Evolutionary conservation across 345 rosid genomes (phyloP), one percentile per base, ranked within the genome.

Genomic region (Kernera saxatilis): DNA sequence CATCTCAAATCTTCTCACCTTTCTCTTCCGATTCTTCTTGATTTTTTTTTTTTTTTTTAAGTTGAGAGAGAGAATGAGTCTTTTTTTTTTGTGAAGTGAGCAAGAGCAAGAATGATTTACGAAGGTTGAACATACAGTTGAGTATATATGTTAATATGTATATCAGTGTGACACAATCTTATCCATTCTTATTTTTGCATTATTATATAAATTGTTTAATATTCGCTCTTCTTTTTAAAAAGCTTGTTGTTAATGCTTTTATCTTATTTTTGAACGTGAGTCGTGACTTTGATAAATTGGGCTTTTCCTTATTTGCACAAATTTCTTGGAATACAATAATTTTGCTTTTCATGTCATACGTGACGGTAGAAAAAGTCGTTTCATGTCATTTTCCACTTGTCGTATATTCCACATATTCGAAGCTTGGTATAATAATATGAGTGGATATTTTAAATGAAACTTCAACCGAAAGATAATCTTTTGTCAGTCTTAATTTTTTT

Each of bases 311-410:
- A 21, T 56, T 12, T 12, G 4, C 13, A 13, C 0, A 32, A n/a
- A 15, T 48, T 49, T 61, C 51, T 10, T 19, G 14, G 54, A 51
- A 29, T 27, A 48, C 8, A 45, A 11, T 7, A 25, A 25, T 17
- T 37, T 55, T 64, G 26, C 41, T 26, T 60, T 14, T 39, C 26
- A 40, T 36, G 23, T 44, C 64, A 64, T 67, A 58, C 17, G 43
- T 26, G 64, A 52, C 67, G 23, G 62, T 74, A 6, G 46, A 74
- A 69, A 75, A 69, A 61, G 70, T 69, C 74, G 70, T 32, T 69
- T 45, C 62, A 15, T 68, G 78, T 75, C 78, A 68, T 44, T 61
- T 75, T 61, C 74, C 15, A 40, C 41, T 67, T 41, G 56, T 74
- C 68, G 55, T 41, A 52, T 43, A 36, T 52, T 33, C 69, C 57